Evolutionary conservation across 768 basidiomycete species (phyloP).

Genomic region (Boletus subcaerulescens): DNA sequence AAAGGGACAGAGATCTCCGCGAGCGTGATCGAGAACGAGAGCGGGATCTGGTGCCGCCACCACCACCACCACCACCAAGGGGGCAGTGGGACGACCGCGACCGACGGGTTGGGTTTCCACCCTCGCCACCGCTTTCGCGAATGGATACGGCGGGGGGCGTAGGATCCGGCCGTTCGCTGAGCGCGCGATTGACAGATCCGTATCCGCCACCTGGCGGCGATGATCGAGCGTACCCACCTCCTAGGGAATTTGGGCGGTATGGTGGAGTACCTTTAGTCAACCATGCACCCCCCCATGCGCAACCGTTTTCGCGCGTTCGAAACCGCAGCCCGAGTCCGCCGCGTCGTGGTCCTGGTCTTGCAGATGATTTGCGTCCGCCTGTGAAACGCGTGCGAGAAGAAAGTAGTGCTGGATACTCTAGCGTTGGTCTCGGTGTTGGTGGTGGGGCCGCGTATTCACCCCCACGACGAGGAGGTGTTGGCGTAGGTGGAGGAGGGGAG

Average conservation of each 20-base stretch:
- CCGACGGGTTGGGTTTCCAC: constrained; percentile 31
- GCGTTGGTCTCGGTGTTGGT: not conserved
- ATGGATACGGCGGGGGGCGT: constrained; percentile 7
- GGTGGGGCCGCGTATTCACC: constrained; percentile 28
- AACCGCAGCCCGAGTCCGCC: constrained; percentile 43
- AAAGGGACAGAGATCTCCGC: constrained; percentile 24
- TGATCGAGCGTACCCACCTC: constrained; percentile 24
- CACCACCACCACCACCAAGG: constrained; percentile 21
- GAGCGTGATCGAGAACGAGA: constrained; percentile 41
- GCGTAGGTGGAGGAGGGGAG: constrained; percentile 7
- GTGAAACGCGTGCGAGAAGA: constrained; percentile 48
- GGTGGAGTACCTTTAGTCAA: constrained; percentile 10
- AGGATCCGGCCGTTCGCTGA: constrained; percentile 23
- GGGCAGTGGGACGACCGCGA: constrained; percentile 41
- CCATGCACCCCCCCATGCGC: constrained; percentile 5
- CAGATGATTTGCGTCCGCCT: constrained; percentile 44
- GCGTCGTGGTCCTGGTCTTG: constrained; percentile 27
- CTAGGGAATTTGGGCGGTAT: constrained; percentile 29
- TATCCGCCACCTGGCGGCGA: constrained; percentile 20
- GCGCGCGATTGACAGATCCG: constrained; percentile 29
- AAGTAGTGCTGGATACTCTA: constrained; percentile 21
- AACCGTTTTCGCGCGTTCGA: constrained; percentile 40
- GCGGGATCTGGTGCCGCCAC: constrained; percentile 16
- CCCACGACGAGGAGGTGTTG: constrained; percentile 17
- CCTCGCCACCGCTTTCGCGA: constrained; percentile 21